Evolutionary conservation across 140 eudicot genomes (phyloP).

Genomic region (Stevia rebaudiana): DNA sequence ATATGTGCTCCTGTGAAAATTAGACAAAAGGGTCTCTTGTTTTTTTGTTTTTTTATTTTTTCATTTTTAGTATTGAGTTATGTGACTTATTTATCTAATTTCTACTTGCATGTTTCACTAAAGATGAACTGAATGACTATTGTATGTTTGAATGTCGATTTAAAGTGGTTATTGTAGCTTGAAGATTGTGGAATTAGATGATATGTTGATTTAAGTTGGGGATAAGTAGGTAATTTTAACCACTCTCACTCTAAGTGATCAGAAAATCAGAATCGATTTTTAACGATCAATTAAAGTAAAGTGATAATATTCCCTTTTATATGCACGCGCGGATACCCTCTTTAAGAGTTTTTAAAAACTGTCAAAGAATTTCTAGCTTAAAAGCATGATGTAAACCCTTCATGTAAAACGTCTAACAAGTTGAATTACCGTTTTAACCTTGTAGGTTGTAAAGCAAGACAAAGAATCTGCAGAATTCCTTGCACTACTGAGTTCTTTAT

Average conservation of each 20-base stretch:
- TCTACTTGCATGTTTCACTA: background rate
- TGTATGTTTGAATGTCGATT: too few species aligned
- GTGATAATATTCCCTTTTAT: background rate
- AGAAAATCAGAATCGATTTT: background rate
- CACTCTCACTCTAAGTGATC: background rate
- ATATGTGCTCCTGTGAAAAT: background rate
- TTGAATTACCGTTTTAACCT: constrained; percentile 1
- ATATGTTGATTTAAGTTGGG: too few species aligned
- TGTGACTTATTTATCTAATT: too few species aligned
- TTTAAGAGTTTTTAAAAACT: background rate
- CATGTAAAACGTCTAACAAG: background rate
- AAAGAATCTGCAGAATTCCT: constrained; percentile 51
- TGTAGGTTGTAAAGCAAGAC: constrained; percentile 50
- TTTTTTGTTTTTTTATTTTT: background rate
- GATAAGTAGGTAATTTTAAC: background rate
- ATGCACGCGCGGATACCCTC: background rate
- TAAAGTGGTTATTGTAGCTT: too few species aligned
- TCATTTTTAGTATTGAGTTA: too few species aligned
- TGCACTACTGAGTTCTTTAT: constrained; percentile 40
- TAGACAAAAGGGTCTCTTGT: background rate
- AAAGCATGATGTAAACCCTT: background rate
- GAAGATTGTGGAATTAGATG: too few species aligned
- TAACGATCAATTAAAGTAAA: background rate
- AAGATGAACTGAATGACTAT: background rate
- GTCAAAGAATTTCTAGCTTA: background rate